Percentiles rank a stretch among this genome's conserved stretches.
Conservation (phyloP, 495 filamentous ascomycete species). For the Penicillium tannophilum region DNA sequence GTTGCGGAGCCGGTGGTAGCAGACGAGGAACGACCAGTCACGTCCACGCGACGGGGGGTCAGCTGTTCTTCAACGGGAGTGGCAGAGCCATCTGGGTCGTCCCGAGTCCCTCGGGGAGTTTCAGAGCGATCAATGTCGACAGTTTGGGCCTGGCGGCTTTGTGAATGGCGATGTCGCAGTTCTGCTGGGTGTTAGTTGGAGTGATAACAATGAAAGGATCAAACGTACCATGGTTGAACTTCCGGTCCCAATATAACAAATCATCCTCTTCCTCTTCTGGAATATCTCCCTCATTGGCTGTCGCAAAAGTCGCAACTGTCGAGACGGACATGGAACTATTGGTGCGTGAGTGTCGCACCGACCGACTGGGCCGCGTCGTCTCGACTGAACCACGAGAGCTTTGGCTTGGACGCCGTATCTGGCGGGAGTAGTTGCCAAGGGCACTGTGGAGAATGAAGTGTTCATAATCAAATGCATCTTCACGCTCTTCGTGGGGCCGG, state of each 20-base stretch:
- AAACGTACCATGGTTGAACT: conserved; percentile 42
- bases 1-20: conserved; percentile 36
- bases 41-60: conserved; percentile 6
- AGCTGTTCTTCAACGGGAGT: conserved; percentile 9
- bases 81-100: conserved; percentile 2
- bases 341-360: conserved; percentile 40
- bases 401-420: conserved; percentile 57
- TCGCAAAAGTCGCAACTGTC: conserved; percentile 80
- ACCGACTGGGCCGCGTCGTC: conserved; percentile 58
- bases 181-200: conserved; percentile 21
- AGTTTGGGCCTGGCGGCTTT: conserved; percentile 17
- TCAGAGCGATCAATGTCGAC: conserved; percentile 23
- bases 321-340: conserved; percentile 71
- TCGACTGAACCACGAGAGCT: conserved; percentile 73
- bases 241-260: conserved; percentile 46
- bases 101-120: conserved; percentile 21
- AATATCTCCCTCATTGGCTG: conserved; percentile 66
- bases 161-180: conserved; percentile 30
- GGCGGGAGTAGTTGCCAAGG: conserved; percentile 66
- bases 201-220: neutral
- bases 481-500: conserved; percentile 83
- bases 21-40: conserved; percentile 31
- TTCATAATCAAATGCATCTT: conserved; percentile 97
- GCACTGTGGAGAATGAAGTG: conserved; percentile 92
- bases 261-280: conserved; percentile 44